Evolutionary conservation across 2,329 filamentous ascomycete genomes (phyloP).

Genomic region (Aspergillus sp.): DNA sequence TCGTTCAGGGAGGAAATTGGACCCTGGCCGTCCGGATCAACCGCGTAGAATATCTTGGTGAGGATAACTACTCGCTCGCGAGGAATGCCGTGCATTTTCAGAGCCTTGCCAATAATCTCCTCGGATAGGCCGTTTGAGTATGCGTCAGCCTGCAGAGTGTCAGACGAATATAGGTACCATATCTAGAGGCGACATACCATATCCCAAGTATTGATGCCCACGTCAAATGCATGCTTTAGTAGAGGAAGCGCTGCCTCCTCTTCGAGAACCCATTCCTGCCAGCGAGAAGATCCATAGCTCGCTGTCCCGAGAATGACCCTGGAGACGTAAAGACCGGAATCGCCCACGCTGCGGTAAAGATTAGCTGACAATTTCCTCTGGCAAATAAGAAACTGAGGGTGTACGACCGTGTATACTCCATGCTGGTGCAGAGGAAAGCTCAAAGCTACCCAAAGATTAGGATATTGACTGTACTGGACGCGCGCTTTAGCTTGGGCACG

Average conservation of each 20-base stretch:
- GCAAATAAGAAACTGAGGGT: too few relatives aligned
- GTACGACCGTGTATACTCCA: too few relatives aligned
- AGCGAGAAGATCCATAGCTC: constrained; percentile 41
- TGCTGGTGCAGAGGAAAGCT: too few relatives aligned
- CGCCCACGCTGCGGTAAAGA: not conserved
- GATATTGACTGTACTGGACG: too few relatives aligned
- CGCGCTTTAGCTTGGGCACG: too few relatives aligned
- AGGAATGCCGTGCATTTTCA: constrained; percentile 65
- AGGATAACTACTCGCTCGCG: constrained; percentile 65
- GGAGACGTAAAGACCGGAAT: constrained; percentile 56
- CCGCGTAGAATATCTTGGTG: constrained; percentile 57
- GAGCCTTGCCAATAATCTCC: constrained; percentile 64
- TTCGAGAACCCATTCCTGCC: constrained; percentile 37
- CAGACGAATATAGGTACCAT: too few relatives aligned
- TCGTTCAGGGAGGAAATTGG: constrained; percentile 19
- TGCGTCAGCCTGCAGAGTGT: constrained; percentile 33
- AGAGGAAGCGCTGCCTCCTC: constrained; percentile 37
- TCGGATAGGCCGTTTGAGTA: constrained; percentile 63
- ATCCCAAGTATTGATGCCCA: constrained; percentile 43
- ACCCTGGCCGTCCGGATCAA: constrained; percentile 25
- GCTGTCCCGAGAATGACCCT: constrained; percentile 59
- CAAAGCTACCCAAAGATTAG: too few relatives aligned
- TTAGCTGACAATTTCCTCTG: too few relatives aligned
- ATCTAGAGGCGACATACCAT: constrained; percentile 25
- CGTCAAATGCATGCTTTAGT: constrained; percentile 36